Base-by-base conservation (phyloP, 1,139 yeast genomes). In the Ogataea hybrid region DNA sequence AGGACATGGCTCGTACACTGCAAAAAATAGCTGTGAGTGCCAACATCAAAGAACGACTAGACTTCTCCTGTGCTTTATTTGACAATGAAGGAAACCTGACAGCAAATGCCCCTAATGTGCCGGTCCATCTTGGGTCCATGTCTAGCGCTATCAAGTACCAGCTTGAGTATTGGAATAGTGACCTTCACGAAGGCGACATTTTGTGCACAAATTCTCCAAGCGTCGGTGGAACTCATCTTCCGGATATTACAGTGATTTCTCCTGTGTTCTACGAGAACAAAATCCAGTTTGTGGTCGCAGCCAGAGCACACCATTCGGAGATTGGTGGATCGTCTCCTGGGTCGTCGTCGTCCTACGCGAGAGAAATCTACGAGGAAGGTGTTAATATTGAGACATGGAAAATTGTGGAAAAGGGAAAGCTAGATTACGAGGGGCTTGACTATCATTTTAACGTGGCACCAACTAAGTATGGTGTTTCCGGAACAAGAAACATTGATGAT, bases 121-220 rank as follows among this genome's bases (percentile, higher is more conserved):
- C 95, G 1, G 89, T 85, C 32, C 95, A 86, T 58, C 65, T 86
- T 47, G 95, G 95, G 2, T 85, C 94, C 3, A 85, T 86, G 94
- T 81, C 89, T 1, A 49, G 48, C 25, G 47, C 54, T 10, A 33
- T 46, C n/a, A 70, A 69, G 49, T 73, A 75, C 6, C 79, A 75
- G 50, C 58, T 62, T 35, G 69, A 72, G n/a, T 53, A 68, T 32
- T 75, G 80, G 78, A 61, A 67, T 25, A 75, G 69, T 4, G 62
- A 73, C 23, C 58, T 76, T 45, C 58, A 71, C 36, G 71, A 63
- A 11, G 81, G 81, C 34, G 81, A 76, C 58, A 78, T 76, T n/a
- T 57, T 76, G 35, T 75, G 73, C 17, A 65, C 79, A 4, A 76
- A 76, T 52, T 77, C 73, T 51, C 81, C 81, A 3, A 61, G 60